A percentile compares a stretch with the other conserved stretches of the same genome.
phyloP scores from a whole-genome alignment of 371 early-diverging fungal species.

The Mucor piriformis region DNA sequence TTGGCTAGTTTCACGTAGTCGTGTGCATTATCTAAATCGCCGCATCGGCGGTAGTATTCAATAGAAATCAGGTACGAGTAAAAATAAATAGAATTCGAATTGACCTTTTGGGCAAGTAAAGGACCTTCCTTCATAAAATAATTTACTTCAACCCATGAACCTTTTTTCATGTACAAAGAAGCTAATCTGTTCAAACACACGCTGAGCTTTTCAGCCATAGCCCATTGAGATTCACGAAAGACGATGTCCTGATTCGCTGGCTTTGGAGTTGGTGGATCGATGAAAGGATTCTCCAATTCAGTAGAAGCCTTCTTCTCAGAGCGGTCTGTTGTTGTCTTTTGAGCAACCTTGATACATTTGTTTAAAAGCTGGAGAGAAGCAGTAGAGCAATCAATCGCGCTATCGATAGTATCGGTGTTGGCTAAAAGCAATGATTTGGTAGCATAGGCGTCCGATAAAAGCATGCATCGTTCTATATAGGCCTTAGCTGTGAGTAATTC shows the following conservation, averaged over 20 bases:
- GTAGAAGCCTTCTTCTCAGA: not conserved
- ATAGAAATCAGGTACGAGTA: conserved; percentile 54
- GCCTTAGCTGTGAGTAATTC: conserved; percentile 2
- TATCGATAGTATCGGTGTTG: conserved; percentile 11
- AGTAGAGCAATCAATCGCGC: conserved; percentile 10
- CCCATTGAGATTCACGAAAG: conserved; percentile 47
- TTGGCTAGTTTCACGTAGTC: conserved; percentile 7
- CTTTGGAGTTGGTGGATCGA: not conserved
- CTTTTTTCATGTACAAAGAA: conserved; percentile 58
- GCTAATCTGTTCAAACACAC: conserved; percentile 57
- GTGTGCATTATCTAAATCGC: conserved; percentile 47
- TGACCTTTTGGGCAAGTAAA: conserved; percentile 52
- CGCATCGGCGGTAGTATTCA: conserved; percentile 57
- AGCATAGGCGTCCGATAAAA: conserved; percentile 13
- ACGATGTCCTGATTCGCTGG: conserved; percentile 9
- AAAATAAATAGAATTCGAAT: conserved; percentile 46
- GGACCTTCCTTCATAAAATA: conserved; percentile 68
- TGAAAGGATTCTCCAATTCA: conserved; percentile 11
- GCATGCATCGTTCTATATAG: conserved; percentile 10
- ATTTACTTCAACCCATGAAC: conserved; percentile 70
- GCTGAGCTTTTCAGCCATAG: conserved; percentile 48
- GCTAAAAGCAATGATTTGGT: conserved; percentile 7
- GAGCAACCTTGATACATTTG: conserved; percentile 9
- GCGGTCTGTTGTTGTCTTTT: conserved; percentile 4
- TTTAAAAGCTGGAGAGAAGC: conserved; percentile 12